These are phyloP conservation scores for Cystofilobasidium macerans DNA, from an alignment of 768 basidiomycete genomes.

Conservation along the genomic window DNA sequence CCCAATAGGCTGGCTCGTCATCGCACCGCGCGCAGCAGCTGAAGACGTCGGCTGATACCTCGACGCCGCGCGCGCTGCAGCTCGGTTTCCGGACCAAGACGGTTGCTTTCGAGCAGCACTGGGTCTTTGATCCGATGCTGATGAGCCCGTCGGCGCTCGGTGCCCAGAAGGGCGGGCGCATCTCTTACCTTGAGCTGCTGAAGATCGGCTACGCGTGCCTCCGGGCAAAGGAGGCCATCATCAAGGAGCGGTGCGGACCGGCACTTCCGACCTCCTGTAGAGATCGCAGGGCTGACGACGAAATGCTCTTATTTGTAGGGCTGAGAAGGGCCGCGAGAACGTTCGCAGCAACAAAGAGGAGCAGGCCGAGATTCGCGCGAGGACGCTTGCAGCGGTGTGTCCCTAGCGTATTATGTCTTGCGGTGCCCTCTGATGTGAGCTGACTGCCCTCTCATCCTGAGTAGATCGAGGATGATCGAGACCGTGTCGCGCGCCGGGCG, in stretches of 20 bases:
- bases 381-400: background rate
- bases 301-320: background rate
- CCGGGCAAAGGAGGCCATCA: background rate
- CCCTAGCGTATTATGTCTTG: too few species aligned
- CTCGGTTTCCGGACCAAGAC: slow-evolving; percentile 8
- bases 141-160: background rate
- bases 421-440: too few species aligned
- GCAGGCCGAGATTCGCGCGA: slow-evolving; percentile 1
- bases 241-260: slow-evolving; percentile 12
- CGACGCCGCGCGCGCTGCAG: background rate
- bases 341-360: slow-evolving; percentile 7
- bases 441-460: too few species aligned
- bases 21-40: background rate
- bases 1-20: too few species aligned
- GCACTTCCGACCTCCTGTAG: background rate
- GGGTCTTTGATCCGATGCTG: background rate
- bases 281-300: too few species aligned
- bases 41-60: too few species aligned
- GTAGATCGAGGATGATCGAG: too few species aligned
- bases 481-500: too few species aligned
- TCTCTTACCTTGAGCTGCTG: slow-evolving; percentile 1
- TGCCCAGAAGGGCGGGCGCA: background rate
- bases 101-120: slow-evolving; percentile 1
- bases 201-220: slow-evolving; percentile 1
- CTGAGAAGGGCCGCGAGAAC: background rate